phyloP scores from a whole-genome alignment of 2,329 filamentous ascomycete species.

The Monilinia fructicola region DNA sequence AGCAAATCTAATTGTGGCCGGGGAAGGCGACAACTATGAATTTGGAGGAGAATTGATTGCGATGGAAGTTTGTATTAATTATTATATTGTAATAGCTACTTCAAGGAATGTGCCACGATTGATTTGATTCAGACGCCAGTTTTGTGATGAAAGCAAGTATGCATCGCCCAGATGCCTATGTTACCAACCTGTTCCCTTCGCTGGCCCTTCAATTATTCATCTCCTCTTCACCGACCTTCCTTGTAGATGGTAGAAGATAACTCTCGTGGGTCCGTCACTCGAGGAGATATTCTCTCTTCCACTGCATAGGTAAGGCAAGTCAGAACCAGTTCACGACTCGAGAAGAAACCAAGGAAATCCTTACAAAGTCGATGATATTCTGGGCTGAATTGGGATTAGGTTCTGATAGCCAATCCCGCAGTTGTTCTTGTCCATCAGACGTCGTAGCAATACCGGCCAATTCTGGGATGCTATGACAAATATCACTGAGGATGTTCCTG shows the following conservation, averaged over 20 bases:
- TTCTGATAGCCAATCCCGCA: constrained; percentile 35
- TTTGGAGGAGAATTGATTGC: background rate
- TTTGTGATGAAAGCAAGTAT: constrained; percentile 2
- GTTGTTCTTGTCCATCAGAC: constrained; percentile 28
- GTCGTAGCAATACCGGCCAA: constrained; percentile 36
- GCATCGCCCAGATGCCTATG: background rate
- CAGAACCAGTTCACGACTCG: background rate
- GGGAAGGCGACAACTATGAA: background rate
- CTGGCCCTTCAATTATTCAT: background rate
- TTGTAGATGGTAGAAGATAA: background rate
- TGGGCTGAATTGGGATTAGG: constrained; percentile 26
- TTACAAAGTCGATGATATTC: constrained; percentile 37
- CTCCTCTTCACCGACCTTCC: background rate
- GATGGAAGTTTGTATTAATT: background rate
- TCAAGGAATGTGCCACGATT: background rate
- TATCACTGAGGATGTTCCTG: constrained; percentile 40
- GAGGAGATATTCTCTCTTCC: constrained; percentile 22
- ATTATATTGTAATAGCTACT: background rate
- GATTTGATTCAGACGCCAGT: too few species aligned
- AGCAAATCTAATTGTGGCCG: background rate
- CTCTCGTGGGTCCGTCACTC: constrained; percentile 25
- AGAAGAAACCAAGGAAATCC: background rate
- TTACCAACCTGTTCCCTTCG: constrained; percentile 4
- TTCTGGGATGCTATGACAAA: constrained; percentile 34
- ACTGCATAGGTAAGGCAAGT: background rate